A percentile compares a stretch with the other conserved stretches of the same genome.
phyloP scores from a whole-genome alignment of 495 filamentous ascomycete species.

The Parathielavia appendiculata region DNA sequence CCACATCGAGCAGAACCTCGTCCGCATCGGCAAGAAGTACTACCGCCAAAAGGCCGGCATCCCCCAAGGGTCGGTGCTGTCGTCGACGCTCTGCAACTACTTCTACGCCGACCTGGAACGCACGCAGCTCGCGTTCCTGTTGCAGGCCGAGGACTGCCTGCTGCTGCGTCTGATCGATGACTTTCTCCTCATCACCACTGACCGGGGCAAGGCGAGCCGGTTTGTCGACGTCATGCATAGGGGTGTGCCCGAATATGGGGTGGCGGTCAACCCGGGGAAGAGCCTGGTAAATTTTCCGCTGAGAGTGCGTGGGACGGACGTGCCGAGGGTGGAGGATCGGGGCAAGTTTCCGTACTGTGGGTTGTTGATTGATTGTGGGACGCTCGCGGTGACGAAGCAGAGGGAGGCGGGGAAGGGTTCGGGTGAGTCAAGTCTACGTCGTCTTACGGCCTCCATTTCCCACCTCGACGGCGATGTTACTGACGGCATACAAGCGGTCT shows the following conservation, averaged over 20 bases:
- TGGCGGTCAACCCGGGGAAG: conserved; percentile 70
- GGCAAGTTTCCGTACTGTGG: conserved; percentile 82
- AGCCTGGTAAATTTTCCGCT: conserved; percentile 80
- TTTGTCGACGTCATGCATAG: conserved; percentile 77
- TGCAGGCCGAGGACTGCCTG: conserved; percentile 46
- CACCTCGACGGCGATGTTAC: not conserved
- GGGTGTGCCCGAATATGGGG: conserved; percentile 73
- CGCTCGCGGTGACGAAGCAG: conserved; percentile 58
- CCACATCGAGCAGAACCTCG: conserved; percentile 75
- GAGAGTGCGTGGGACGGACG: conserved; percentile 48
- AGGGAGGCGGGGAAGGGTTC: conserved; percentile 26
- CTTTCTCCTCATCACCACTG: conserved; percentile 79
- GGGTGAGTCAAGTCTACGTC: too few relatives aligned
- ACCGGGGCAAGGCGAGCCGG: conserved; percentile 53
- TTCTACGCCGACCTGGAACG: conserved; percentile 86
- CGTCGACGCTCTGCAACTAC: conserved; percentile 82
- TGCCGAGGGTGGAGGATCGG: conserved; percentile 47
- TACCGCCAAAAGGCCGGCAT: conserved; percentile 87
- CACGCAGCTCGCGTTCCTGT: conserved; percentile 61
- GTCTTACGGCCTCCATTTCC: not conserved
- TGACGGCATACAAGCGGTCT: conserved; percentile 30
- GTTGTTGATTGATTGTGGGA: conserved; percentile 64
- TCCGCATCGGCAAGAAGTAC: conserved; percentile 85
- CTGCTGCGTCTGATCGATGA: conserved; percentile 85
- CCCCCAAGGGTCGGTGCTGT: conserved; percentile 86